A percentile compares a stretch with the other conserved stretches of the same genome.
Conservation (phyloP, 169 alveolate genomes). For the Cyclospora cayetanensis region DNA sequence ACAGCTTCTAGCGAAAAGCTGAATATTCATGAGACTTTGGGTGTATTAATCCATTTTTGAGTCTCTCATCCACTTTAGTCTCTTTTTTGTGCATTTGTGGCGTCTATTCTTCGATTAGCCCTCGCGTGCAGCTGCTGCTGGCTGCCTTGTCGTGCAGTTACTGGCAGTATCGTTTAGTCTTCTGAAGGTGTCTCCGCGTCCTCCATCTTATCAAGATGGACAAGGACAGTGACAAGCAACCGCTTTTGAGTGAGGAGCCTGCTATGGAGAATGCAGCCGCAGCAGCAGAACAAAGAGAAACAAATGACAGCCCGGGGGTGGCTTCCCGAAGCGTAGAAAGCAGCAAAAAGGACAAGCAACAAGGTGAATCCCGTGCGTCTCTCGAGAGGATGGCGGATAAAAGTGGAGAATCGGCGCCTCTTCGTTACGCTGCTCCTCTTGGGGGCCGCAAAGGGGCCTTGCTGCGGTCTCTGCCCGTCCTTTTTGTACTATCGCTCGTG, state of each 20-base stretch:
- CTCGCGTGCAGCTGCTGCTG: neutral
- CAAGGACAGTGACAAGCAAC: constrained; percentile 27
- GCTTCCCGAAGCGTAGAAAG: neutral
- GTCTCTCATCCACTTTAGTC: neutral
- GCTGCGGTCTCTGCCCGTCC: neutral
- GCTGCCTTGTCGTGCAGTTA: too few relatives aligned
- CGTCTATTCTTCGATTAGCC: neutral
- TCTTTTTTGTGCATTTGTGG: neutral
- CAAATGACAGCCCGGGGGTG: neutral
- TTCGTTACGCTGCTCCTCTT: constrained; percentile 19
- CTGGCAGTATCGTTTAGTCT: too few relatives aligned
- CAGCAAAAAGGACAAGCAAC: neutral
- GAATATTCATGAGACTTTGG: too few relatives aligned
- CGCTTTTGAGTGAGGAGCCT: neutral
- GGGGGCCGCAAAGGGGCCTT: neutral
- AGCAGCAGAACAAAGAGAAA: too few relatives aligned
- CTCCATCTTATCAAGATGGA: neutral
- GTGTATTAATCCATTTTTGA: too few relatives aligned
- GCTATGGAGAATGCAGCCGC: too few relatives aligned
- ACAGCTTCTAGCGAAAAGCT: too few relatives aligned
- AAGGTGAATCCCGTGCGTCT: neutral
- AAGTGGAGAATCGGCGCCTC: neutral
- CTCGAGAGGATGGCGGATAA: neutral
- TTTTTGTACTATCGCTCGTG: neutral
- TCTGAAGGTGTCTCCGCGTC: neutral